Base-by-base conservation (phyloP, 192 early-diverging fungal species). In the Coemansia nantahalensis region DNA sequence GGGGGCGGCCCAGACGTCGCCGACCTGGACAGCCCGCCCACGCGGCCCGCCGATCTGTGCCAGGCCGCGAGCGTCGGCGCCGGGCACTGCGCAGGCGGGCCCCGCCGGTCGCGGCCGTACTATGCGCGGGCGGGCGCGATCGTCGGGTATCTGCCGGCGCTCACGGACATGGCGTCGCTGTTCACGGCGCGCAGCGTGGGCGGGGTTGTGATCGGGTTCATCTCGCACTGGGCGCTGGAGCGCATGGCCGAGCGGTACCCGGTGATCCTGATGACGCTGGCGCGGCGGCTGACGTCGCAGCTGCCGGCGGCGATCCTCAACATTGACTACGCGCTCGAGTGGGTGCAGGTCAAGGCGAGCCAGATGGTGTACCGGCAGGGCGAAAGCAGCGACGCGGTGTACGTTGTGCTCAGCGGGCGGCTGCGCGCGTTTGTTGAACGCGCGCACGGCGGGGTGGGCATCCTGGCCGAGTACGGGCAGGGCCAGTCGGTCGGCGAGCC, bases 401-500 rank as follows among this genome's bases (percentile, higher is more conserved):
- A 90, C 56, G 86, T 98, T 49, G 93, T 99, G 3, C 79, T 98
- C 6, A 90, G 84, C 50, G 97, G 97, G 4, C 92, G 97, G 45
- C 79, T 97, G 54, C 83, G 97, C 32, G 87, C 88, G 0, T 95
- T 97, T 48, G 86, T 59, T 0, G 61, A 94, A 46, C 71, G 75
- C 16, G 74, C 67, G 8, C 75, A 77, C 26, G 84, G 84, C 37
- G 63, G 80, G 39, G 73, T 95, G 39, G 86, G 91, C 39, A 94
- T 98, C 44, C 40, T 92, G 24, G 87, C 79, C 19, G 97, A 99
- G 78, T 93, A 87, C 54, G 94, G 95, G 33, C 93, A 94, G 51
- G 91, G 92, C 26, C 92, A 99, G 48, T 92, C 89, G 22, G 85
- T 99, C 1, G 97, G 97, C 39, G 97, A 99, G 66, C 73, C 94